Base-by-base conservation (phyloP, 2,329 filamentous ascomycete genomes). In the Zasmidium cellare region DNA sequence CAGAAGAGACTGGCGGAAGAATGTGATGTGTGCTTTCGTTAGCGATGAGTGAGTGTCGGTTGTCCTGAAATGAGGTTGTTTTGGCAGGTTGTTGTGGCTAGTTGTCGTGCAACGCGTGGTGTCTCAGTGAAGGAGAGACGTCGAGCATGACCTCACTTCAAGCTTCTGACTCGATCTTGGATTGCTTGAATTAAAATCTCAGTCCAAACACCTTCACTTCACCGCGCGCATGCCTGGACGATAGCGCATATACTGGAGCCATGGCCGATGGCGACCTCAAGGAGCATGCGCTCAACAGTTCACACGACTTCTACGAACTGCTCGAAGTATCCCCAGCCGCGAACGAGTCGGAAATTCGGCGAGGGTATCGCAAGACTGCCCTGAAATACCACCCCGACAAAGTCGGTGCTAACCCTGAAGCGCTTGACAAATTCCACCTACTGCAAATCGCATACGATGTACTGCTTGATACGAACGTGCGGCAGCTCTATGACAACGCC, bases 361-460 rank as follows among this genome's bases (percentile, higher is more conserved):
- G 89, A 65, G 91, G 91, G 46, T 97, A 93, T 80, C 86, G 91
- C 58, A 90, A 90, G 68, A 87, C 88, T 25, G 91, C 91, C 2
- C 80, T 96, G n/a, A 91, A 91, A 70, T 91, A 92, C 79, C 93
- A 97, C 74, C 93, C 93, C 1, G 93, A 97, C 81, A 96, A 97
- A 77, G 87, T 92, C 55, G 84, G 87, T 62, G 85, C 84, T 53
- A 72, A 73, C 65, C 75, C 77, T 3, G 77, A 77, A 67, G 91
- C 94, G 65, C 82, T 90, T 47, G 87, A 87, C 56, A 90, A 89
- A 69, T 97, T 96, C 79, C 90, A 96, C 74, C 81, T 89, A 1
- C 86, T 96, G 57, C 89, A 92, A 70, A 89, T 89, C 61, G 92
- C 91, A n/a, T 86, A 91, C 71, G 91, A 96, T 75, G 84, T 97